Percentiles rank a stretch among this genome's conserved stretches.
Evolutionary conservation across 257 asterid species (phyloP).

Genomic region (Rauvolfia tetraphylla): DNA sequence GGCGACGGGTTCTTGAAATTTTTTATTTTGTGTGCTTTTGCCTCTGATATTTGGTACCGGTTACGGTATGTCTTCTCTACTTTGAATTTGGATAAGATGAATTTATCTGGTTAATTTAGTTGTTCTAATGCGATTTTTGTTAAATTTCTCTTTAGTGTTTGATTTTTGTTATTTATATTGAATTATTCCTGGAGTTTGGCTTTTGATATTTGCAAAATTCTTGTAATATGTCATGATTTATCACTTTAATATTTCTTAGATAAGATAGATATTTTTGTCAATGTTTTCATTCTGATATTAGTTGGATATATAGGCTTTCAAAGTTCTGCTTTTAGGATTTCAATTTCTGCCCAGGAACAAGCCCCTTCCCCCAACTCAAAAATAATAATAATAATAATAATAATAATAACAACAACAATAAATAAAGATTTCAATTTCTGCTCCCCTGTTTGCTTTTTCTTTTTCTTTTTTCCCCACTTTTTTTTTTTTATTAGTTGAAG

Average conservation of each 20-base stretch:
- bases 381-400: too few species aligned
- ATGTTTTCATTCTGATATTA: neutral
- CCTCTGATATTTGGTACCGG: neutral
- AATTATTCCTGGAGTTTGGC: neutral
- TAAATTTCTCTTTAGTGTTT: neutral
- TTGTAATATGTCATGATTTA: neutral
- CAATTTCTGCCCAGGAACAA: neutral
- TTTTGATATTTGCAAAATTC: neutral
- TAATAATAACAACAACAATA: too few species aligned
- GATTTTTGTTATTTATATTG: neutral
- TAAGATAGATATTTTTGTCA: neutral
- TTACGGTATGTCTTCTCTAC: neutral
- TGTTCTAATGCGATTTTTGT: neutral
- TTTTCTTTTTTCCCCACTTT: too few species aligned
- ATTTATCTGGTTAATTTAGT: neutral
- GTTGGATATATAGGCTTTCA: neutral
- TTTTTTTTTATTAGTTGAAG: neutral
- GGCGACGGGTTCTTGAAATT: constrained; percentile 13
- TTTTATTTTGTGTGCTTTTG: constrained; percentile 9
- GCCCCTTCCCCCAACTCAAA: too few species aligned
- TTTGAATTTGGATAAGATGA: neutral
- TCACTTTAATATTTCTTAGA: neutral
- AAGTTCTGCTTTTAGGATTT: neutral
- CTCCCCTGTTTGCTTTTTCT: neutral
- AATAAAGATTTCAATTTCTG: neutral